A percentile compares a stretch with the other conserved stretches of the same genome.
Conservation (phyloP, 192 early-diverging fungal genomes). For the Radiomyces spectabilis region DNA sequence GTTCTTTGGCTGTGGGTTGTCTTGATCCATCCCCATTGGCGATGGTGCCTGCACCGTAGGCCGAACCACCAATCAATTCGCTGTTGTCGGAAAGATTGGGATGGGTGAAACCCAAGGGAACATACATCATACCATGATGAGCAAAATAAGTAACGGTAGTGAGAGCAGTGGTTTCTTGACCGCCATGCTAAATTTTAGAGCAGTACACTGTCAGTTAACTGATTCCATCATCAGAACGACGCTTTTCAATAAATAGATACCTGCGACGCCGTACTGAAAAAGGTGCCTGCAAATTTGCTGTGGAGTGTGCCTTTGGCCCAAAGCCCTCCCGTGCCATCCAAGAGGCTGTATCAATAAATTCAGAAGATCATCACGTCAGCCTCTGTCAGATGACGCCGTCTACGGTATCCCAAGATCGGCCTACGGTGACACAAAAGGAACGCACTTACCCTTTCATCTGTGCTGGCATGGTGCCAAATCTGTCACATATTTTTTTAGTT, state of each 20-base stretch:
- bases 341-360: slow-evolving; percentile 8
- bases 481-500: no score
- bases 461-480: slow-evolving; percentile 27
- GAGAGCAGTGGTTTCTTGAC: slow-evolving; percentile 44
- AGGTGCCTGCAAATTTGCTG: slow-evolving; percentile 33
- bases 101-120: slow-evolving; percentile 56
- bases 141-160: slow-evolving; percentile 56
- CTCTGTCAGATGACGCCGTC: no score
- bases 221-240: no score
- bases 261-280: slow-evolving; percentile 24
- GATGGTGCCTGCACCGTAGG: slow-evolving; percentile 12
- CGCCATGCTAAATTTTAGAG: no score
- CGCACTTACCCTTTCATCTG: slow-evolving; percentile 29
- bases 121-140: slow-evolving; percentile 72
- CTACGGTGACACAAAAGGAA: no score
- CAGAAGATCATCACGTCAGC: no score
- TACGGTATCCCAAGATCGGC: no score
- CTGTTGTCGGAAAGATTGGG: slow-evolving; percentile 43
- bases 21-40: slow-evolving; percentile 57
- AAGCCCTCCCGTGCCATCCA: slow-evolving; percentile 34
- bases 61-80: slow-evolving; percentile 47
- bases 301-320: slow-evolving; percentile 34
- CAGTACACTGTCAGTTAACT: no score
- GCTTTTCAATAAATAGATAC: no score
- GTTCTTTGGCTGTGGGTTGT: slow-evolving; percentile 50